A percentile compares a stretch with the other conserved stretches of the same genome.
These are phyloP conservation scores for sunflower (Helianthus annuus) DNA, from an alignment of 129 eudicot genomes.

Conservation along the genomic window DNA sequence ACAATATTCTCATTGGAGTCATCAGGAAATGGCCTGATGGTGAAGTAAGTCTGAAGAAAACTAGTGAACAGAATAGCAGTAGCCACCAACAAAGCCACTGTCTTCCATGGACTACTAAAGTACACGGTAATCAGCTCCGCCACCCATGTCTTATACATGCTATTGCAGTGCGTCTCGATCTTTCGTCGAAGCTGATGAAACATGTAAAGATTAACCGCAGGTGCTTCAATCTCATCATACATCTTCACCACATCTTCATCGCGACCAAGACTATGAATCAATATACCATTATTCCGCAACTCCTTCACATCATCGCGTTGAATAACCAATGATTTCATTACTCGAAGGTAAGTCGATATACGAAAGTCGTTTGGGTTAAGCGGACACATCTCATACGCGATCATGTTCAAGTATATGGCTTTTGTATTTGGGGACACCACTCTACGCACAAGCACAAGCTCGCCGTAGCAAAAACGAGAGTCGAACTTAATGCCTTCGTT, in stretches of 20 bases:
- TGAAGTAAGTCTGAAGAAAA: background rate
- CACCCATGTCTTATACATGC: conserved; percentile 31
- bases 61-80: conserved; percentile 29
- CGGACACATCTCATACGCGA: conserved; percentile 38
- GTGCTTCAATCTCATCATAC: conserved; percentile 31
- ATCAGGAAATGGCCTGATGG: background rate
- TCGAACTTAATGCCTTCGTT: conserved; percentile 28
- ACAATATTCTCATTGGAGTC: no score
- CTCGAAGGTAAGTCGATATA: conserved; percentile 23
- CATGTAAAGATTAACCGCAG: conserved; percentile 5
- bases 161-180: conserved; percentile 27
- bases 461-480: background rate
- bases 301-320: conserved; percentile 35
- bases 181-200: conserved; percentile 6
- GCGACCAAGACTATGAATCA: conserved; percentile 6
- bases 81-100: conserved; percentile 39
- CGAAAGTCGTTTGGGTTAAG: background rate
- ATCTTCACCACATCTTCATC: conserved; percentile 38
- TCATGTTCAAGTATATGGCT: conserved; percentile 30
- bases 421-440: conserved; percentile 15
- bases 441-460: conserved; percentile 20
- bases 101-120: conserved; percentile 47
- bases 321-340: conserved; percentile 36
- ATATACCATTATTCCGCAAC: conserved; percentile 8
- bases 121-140: conserved; percentile 32